Base-by-base conservation (phyloP, 2,329 filamentous ascomycete species). In the Cladophialophora bantiana region DNA sequence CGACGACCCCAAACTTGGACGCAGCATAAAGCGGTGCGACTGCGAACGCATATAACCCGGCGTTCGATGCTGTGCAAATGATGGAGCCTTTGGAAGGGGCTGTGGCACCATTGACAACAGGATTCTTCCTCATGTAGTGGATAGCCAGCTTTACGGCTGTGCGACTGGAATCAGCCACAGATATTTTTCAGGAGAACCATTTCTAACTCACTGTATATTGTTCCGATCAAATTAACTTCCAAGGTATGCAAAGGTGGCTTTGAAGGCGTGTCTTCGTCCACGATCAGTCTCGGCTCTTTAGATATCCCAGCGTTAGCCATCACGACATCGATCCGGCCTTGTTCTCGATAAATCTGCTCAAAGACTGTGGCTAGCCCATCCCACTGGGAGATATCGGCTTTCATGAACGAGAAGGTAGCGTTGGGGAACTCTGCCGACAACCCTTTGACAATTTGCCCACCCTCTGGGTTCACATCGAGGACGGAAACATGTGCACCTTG, bases 21-120 rank as follows among this genome's bases (percentile, higher is more conserved):
- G 80, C 78, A 2, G 81, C 79, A 68, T 86, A 86, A 5, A 85
- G 70, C 0, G 84, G 84, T 1, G 83, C 82, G 1, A 82, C 78
- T 0, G 83, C 80, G 62, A 86, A 84, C 0, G 83, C 78, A 68
- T 86, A 86, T 0, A 86, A 59, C 0, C 84, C 84, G 1, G 82
- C 83, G 71, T 85, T 85, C 3, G 83, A 85, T 0, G 84, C 80
- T 0, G 84, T 86, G 76, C 83, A 85, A 59, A 86, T 78, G 50
- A 86, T 83, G 6, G 77, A 78, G 0, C 83, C 83, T 32, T 78
- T 76, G n/a, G 78, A 71, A 3, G 50, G 58, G 13, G 54, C 26
- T 2, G 45, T 64, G 26, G 67, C 60, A 2, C 60, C 64, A 20
- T 62, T 66, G 64, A 75, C 66, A 0, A 75, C 70, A 2, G 64